These are phyloP conservation scores for Penicillium psychrofluorescens DNA, from an alignment of 495 filamentous ascomycete genomes.

Conservation along the genomic window DNA sequence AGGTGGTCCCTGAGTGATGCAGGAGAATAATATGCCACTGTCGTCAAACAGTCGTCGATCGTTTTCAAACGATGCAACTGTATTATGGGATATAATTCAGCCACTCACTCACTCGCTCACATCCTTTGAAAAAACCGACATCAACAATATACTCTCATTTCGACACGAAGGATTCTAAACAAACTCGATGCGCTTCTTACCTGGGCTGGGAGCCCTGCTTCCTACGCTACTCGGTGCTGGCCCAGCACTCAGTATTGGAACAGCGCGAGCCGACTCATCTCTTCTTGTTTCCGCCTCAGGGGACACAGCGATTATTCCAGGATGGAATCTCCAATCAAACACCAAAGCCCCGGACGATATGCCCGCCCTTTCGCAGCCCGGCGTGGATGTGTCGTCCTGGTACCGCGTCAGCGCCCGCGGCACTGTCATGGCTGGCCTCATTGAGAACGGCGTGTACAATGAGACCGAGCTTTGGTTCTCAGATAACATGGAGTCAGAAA, in stretches of 20 bases:
- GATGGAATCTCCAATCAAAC: slow-evolving; percentile 50
- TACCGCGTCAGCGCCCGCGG: slow-evolving; percentile 40
- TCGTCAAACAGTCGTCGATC: slow-evolving; percentile 1
- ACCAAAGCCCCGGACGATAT: slow-evolving; percentile 28
- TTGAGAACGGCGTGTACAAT: slow-evolving; percentile 46
- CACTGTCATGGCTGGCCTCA: slow-evolving; percentile 53
- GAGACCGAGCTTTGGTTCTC: slow-evolving; percentile 53
- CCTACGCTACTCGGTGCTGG: neutral
- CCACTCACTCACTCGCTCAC: neutral
- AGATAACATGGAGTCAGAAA: slow-evolving; percentile 34
- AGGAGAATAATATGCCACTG: slow-evolving; percentile 1
- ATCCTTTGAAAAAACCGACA: neutral
- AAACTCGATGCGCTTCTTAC: slow-evolving; percentile 1
- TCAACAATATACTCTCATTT: neutral
- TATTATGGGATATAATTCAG: neutral
- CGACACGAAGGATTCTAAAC: neutral
- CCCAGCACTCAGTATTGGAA: neutral
- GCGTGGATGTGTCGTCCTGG: slow-evolving; percentile 46
- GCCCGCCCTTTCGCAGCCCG: slow-evolving; percentile 33
- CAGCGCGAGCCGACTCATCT: neutral
- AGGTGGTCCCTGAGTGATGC: neutral
- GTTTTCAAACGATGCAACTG: slow-evolving; percentile 3
- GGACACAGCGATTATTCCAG: slow-evolving; percentile 38
- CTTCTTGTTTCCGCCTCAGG: slow-evolving; percentile 12
- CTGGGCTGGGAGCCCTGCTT: neutral